These are phyloP conservation scores for Volvox carteri DNA, from an alignment of 163 green algal species.

Conservation along the genomic window DNA sequence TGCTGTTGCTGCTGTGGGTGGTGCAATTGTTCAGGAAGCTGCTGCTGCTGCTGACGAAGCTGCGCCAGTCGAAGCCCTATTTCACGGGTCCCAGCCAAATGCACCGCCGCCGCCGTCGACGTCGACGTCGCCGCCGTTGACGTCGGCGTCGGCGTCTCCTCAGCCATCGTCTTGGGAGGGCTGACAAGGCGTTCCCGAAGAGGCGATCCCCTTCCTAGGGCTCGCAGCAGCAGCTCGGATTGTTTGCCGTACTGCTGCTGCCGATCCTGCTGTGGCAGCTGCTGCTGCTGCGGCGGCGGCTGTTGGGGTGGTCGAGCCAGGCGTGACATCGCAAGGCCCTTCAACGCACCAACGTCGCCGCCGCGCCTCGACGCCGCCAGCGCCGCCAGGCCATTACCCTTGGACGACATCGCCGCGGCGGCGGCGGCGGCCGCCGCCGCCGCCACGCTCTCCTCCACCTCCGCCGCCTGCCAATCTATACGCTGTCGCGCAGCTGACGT, in stretches of 20 bases:
- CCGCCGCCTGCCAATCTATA: not conserved
- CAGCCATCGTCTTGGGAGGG: not conserved
- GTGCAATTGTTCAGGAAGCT: too few species aligned
- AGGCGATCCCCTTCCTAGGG: too few species aligned
- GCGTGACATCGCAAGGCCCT: not conserved
- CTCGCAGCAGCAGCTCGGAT: too few species aligned
- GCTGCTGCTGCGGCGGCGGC: not conserved
- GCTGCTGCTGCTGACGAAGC: too few species aligned
- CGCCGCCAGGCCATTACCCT: not conserved
- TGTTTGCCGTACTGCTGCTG: too few species aligned
- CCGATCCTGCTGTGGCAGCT: constrained; percentile 6
- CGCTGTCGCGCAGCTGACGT: not conserved
- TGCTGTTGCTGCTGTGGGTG: too few species aligned
- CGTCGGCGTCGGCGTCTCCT: not conserved
- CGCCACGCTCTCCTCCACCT: constrained; percentile 4
- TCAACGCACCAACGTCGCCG: not conserved
- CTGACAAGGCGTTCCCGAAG: not conserved
- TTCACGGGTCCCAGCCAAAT: not conserved
- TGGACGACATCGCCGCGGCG: not conserved
- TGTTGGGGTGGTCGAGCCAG: not conserved
- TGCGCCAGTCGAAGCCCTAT: too few species aligned
- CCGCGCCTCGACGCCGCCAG: not conserved
- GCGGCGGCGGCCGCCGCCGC: not conserved
- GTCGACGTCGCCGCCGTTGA: not conserved
- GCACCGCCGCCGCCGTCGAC: not conserved